Base-by-base conservation (phyloP, 2,329 filamentous ascomycete genomes). In the Pseudogymnoascus verrucosus region DNA sequence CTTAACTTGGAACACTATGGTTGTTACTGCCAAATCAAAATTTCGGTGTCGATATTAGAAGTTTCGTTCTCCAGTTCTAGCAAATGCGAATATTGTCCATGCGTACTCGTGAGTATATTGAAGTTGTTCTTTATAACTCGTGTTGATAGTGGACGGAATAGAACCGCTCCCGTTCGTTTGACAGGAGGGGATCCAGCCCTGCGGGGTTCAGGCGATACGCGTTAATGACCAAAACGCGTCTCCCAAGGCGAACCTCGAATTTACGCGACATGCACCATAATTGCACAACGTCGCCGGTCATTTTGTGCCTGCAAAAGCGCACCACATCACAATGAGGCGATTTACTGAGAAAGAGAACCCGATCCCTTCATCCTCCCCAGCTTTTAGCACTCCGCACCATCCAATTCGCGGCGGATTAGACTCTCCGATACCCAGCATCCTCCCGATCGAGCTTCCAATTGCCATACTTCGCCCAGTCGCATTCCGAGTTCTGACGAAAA, bases 401-500 rank as follows among this genome's bases (percentile, higher is more conserved):
- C 90, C 92, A 51, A 84, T 95, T 61, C 84, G 83, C 69, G 84
- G 88, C 14, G 87, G 87, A 72, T 72, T 71, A 66, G 64, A 64
- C 14, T 64, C 64, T 40, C 64, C 65, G 37, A 73, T 71, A 67
- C 71, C 72, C 66, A 71, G 72, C 5, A 89, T 98, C 59, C 81
- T 99, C 1, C 92, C 95, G 3, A 95, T 99, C 64, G 82, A 96
- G 37, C 86, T 99, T 4, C 93, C 93, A 3, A 90, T 93, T 0
- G 86, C 91, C 8, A 96, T 90, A 0, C 79, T 99, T 42, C 84
- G 96, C 66, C 93, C 95, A 2, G 82, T 98, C 19, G 96, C 95
- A 7, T 98, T 99, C 73, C 87, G 95, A 57, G 96, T 91, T 0
- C 96, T 99, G 69, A 99, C 95, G 1, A 97, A 97, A 76, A 99